phyloP scores from a whole-genome alignment of 306 rosid genomes.

The Trifolium fragiferum region DNA sequence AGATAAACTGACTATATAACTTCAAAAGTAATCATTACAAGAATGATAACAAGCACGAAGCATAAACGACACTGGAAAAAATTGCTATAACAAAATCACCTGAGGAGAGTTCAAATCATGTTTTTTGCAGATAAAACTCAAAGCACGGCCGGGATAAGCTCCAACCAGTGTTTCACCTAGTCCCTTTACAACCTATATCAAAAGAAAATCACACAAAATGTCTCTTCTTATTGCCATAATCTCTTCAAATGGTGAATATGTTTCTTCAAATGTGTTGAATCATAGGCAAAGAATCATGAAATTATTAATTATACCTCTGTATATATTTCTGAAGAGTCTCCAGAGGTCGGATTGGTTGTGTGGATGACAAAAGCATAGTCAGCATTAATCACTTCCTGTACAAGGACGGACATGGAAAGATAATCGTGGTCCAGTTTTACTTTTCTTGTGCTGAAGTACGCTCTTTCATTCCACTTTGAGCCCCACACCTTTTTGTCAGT shows the following conservation, averaged over 20 bases:
- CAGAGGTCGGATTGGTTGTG: constrained; percentile 95
- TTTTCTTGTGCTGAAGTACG: constrained; percentile 95
- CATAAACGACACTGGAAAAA: constrained; percentile 12
- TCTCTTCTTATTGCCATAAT: constrained; percentile 23
- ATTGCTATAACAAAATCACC: constrained; percentile 51
- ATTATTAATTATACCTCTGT: constrained; percentile 77
- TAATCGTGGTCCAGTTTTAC: constrained; percentile 84
- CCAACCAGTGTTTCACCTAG: constrained; percentile 98
- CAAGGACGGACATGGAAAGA: constrained; percentile 99
- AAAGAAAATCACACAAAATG: constrained; percentile 21
- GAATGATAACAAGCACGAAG: constrained; percentile 25
- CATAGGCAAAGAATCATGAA: constrained; percentile 19
- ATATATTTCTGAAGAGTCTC: constrained; percentile 95
- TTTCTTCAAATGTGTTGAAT: constrained; percentile 29
- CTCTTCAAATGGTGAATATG: constrained; percentile 28
- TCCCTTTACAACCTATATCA: constrained; percentile 87
- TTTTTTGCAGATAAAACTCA: constrained; percentile 91
- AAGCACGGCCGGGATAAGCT: constrained; percentile 99
- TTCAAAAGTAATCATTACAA: not conserved
- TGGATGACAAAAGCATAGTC: constrained; percentile 98
- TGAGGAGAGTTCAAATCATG: constrained; percentile 76
- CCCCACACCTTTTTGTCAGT: constrained; percentile 84
- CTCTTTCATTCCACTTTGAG: constrained; percentile 99
- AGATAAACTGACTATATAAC: constrained; percentile 1
- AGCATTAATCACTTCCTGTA: constrained; percentile 93